A percentile compares a stretch with the other conserved stretches of the same genome.
Conservation (phyloP, 768 basidiomycete genomes). For the Mycena albidolilacea region DNA sequence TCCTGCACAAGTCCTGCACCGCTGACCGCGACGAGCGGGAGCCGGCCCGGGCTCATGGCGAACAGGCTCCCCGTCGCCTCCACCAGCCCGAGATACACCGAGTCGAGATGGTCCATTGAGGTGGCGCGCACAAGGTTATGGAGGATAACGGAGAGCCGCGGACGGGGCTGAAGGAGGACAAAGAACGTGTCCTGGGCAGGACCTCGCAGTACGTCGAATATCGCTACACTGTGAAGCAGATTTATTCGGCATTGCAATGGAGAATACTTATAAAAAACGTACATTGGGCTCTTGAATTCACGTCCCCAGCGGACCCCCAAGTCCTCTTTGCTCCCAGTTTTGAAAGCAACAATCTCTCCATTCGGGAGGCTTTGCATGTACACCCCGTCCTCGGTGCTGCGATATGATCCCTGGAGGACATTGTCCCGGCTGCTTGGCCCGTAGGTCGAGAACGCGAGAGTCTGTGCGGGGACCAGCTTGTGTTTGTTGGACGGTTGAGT, state of each 20-base stretch:
- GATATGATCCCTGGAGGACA: slow-evolving; percentile 79
- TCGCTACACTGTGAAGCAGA: slow-evolving; percentile 72
- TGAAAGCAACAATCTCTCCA: slow-evolving; percentile 86
- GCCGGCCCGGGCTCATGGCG: slow-evolving; percentile 87
- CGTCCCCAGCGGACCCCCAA: slow-evolving; percentile 69
- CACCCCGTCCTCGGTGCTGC: slow-evolving; percentile 79
- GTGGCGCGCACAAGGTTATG: slow-evolving; percentile 62
- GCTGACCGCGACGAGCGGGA: slow-evolving; percentile 83
- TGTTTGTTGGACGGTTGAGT: slow-evolving; percentile 59
- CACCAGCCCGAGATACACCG: slow-evolving; percentile 89
- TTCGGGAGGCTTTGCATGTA: slow-evolving; percentile 88
- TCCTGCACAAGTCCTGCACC: no score
- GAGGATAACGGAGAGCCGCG: slow-evolving; percentile 80
- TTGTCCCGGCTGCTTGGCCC: slow-evolving; percentile 93
- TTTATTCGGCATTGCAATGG: not conserved
- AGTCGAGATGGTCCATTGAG: slow-evolving; percentile 56
- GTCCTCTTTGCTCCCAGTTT: slow-evolving; percentile 48
- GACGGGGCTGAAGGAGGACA: slow-evolving; percentile 90
- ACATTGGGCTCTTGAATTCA: slow-evolving; percentile 79
- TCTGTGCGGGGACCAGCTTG: slow-evolving; percentile 70
- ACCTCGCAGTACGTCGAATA: slow-evolving; percentile 80
- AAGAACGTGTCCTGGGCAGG: slow-evolving; percentile 66
- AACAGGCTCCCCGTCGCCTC: slow-evolving; percentile 82
- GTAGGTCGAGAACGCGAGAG: slow-evolving; percentile 91
- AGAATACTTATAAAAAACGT: slow-evolving; percentile 44